Evolutionary conservation across 805 yeast species (phyloP).

Genomic region (Komagataella ulmi): DNA sequence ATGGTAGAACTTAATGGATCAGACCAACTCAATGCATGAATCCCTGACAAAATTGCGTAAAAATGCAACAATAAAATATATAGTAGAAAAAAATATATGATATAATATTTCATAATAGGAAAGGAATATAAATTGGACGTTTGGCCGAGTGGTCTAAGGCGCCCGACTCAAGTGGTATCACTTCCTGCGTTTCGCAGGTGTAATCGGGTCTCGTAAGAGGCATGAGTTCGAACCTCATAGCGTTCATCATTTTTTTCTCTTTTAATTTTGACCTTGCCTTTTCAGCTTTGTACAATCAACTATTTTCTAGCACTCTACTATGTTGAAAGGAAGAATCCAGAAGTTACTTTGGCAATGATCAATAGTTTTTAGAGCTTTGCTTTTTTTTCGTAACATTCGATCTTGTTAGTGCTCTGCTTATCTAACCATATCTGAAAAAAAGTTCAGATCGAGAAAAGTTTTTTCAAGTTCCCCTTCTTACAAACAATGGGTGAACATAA

Average conservation of each 20-base stretch:
- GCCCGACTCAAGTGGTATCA: slow-evolving; percentile 4
- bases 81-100: too few species aligned
- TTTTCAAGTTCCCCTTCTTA: not conserved
- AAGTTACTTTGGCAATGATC: too few species aligned
- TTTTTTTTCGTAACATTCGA: too few species aligned
- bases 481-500: not conserved
- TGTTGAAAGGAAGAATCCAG: too few species aligned
- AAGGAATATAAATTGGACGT: slow-evolving; percentile 3
- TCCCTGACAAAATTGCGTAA: too few species aligned
- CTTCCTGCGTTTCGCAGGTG: not conserved
- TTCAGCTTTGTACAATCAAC: not conserved
- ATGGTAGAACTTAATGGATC: too few species aligned
- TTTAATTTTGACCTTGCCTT: not conserved
- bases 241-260: slow-evolving; percentile 3
- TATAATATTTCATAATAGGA: too few species aligned
- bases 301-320: too few species aligned
- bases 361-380: too few species aligned
- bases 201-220: slow-evolving; percentile 6
- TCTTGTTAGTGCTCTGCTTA: not conserved
- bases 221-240: slow-evolving; percentile 7
- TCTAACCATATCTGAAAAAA: not conserved
- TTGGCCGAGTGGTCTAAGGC: slow-evolving; percentile 3
- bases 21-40: too few species aligned
- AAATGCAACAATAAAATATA: too few species aligned
- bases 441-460: not conserved